Conservation (phyloP, 306 rosid species). For the Alnus rubra region DNA sequence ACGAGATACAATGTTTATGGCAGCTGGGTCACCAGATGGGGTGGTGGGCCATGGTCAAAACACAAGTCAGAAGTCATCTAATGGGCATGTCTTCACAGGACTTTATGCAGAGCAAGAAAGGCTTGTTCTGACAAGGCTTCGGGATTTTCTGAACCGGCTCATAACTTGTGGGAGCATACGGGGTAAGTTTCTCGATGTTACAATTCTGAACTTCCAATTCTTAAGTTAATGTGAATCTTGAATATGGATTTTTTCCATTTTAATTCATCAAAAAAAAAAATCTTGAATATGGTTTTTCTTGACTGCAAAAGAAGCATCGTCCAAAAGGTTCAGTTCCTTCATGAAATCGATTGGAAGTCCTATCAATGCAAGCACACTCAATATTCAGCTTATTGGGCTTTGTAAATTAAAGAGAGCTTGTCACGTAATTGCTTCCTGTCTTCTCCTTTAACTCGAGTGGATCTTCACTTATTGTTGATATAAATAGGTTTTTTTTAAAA, state of each 20-base stretch:
- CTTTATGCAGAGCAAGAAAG: constrained; percentile 61
- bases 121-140: constrained; percentile 54
- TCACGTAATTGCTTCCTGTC: constrained; percentile 1
- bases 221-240: constrained; percentile 10
- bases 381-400: constrained; percentile 10
- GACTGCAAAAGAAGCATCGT: not conserved
- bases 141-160: constrained; percentile 62
- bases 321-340: constrained; percentile 11
- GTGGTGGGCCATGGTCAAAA: constrained; percentile 28
- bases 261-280: not conserved
- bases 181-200: constrained; percentile 43
- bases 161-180: constrained; percentile 57
- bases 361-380: constrained; percentile 7
- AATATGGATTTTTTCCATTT: not conserved
- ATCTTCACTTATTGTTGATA: not conserved
- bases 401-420: not conserved
- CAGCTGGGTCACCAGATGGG: constrained; percentile 40
- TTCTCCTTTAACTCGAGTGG: not conserved
- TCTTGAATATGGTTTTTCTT: constrained; percentile 12
- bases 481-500: not conserved
- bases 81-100: constrained; percentile 41
- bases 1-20: constrained; percentile 46
- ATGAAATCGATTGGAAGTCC: constrained; percentile 11
- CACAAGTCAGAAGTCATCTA: constrained; percentile 37
- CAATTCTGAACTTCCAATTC: constrained; percentile 9